Evolutionary conservation across 176 grass and related monocot genomes (phyloP).

Genomic region (Luzula sylvatica): DNA sequence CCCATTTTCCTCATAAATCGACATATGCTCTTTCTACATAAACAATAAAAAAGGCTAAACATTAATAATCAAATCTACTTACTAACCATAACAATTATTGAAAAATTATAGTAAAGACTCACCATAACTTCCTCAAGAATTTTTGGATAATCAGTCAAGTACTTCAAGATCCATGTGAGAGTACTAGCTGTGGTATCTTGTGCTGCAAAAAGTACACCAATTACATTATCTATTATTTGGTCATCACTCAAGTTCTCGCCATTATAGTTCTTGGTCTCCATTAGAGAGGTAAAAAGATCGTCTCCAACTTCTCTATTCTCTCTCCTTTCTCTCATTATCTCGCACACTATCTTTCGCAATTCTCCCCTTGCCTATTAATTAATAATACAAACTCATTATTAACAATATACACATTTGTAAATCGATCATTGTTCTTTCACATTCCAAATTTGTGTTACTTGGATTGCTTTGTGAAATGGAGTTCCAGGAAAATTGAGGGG

Average conservation of each 20-base stretch:
- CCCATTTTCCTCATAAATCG: constrained; percentile 19
- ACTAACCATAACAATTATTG: too few species aligned
- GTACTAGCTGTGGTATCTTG: constrained; percentile 59
- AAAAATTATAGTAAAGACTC: background rate
- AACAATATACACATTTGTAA: too few species aligned
- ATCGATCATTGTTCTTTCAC: too few species aligned
- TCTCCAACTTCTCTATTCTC: background rate
- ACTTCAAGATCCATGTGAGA: constrained; percentile 59
- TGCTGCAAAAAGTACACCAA: constrained; percentile 59
- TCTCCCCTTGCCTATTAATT: constrained; percentile 31
- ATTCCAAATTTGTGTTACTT: constrained; percentile 16
- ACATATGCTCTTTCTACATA: constrained; percentile 45
- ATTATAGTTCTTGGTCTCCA: constrained; percentile 23
- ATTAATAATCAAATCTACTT: background rate
- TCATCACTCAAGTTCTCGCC: constrained; percentile 34
- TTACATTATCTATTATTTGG: constrained; percentile 46
- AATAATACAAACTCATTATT: background rate
- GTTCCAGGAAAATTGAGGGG: constrained; percentile 31
- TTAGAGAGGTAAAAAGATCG: constrained; percentile 30
- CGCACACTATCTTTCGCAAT: constrained; percentile 18
- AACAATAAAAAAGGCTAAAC: background rate
- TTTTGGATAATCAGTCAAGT: constrained; percentile 41
- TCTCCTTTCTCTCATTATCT: constrained; percentile 18
- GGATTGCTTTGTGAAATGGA: constrained; percentile 38
- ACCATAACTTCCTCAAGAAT: constrained; percentile 54